Base-by-base conservation (phyloP, 495 filamentous ascomycete genomes). In the Aspergillus sparsus region DNA sequence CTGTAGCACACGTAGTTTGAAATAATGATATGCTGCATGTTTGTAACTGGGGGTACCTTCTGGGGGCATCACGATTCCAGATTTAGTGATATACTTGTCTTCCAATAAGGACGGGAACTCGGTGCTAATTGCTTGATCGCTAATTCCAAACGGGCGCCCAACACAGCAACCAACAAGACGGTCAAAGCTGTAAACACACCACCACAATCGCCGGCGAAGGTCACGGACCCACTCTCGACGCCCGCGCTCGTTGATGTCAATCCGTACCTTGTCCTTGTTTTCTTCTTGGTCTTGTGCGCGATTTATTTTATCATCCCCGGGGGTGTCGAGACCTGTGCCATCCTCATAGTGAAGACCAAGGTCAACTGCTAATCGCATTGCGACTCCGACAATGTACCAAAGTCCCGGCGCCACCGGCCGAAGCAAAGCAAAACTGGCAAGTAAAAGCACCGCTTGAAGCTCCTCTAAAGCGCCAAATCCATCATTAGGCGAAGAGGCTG, bases 371-470 rank as follows among this genome's bases (percentile, higher is more conserved):
- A 97, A 69, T 60, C 93, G 87, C 62, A 93, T 88, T 3, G 93
- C 93, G 34, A 97, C 92, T 11, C 93, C 93, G 51, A 95, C 88
- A 53, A 98, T 98, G 70, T 98, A 98, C 93, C 93, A 98, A 32
- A 98, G 75, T 46, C 93, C 93, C 0, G 93, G 93, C 4, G 93
- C 90, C 49, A 98, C 91, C 3, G 93, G 93, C 62, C 93, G 81
- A 61, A 98, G 79, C 42, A 98, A 74, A 2, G 93, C 93, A 79
- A 97, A 96, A 42, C 91, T 90, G 35, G 93, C 93, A 46, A 98
- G 78, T 36, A 98, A 77, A 51, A 98, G 77, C 7, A 97, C 93
- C 33, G 91, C 91, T 69, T 98, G 93, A 42, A 98, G 79, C 70
- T 97, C 93, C 71, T 97, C 93, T 58, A 98, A 71, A 0, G 92